These are phyloP conservation scores for Lipomyces yamadae DNA, from an alignment of 805 yeast genomes.

Conservation along the genomic window DNA sequence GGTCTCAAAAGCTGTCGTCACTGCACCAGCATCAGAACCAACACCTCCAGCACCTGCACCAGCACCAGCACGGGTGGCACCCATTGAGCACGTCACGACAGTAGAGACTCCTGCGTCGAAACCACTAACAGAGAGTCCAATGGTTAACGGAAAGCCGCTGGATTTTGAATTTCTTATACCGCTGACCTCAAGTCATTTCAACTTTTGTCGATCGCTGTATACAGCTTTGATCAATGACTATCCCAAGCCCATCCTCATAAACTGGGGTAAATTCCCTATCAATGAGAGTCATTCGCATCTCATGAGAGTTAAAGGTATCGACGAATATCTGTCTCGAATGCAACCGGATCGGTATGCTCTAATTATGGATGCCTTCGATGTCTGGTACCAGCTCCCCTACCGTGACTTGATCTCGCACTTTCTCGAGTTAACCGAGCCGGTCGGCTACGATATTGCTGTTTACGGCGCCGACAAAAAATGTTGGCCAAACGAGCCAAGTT, in stretches of 20 bases:
- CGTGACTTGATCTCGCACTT: conserved; percentile 22
- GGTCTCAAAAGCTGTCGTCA: not conserved
- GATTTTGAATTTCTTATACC: conserved; percentile 35
- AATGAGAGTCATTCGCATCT: conserved; percentile 27
- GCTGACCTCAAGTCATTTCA: conserved; percentile 33
- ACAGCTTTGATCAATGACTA: conserved; percentile 33
- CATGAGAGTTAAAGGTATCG: conserved; percentile 29
- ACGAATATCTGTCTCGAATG: conserved; percentile 24
- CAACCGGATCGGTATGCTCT: conserved; percentile 22
- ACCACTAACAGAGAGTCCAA: not conserved
- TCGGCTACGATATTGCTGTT: conserved; percentile 15
- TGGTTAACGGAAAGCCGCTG: conserved; percentile 21
- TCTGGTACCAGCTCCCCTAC: conserved; percentile 34
- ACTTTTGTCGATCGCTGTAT: conserved; percentile 36
- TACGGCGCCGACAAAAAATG: conserved; percentile 29
- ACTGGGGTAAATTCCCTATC: conserved; percentile 18
- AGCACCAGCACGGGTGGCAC: no score
- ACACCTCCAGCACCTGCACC: no score
- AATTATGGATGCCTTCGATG: conserved; percentile 35
- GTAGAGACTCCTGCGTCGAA: not conserved
- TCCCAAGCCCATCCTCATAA: conserved; percentile 31
- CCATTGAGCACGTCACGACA: not conserved
- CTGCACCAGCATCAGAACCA: not conserved
- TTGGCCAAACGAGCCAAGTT: conserved; percentile 23
- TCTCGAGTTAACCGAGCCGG: conserved; percentile 15